These are phyloP conservation scores for Begonia peltatifolia DNA, from an alignment of 306 rosid species.

Conservation along the genomic window DNA sequence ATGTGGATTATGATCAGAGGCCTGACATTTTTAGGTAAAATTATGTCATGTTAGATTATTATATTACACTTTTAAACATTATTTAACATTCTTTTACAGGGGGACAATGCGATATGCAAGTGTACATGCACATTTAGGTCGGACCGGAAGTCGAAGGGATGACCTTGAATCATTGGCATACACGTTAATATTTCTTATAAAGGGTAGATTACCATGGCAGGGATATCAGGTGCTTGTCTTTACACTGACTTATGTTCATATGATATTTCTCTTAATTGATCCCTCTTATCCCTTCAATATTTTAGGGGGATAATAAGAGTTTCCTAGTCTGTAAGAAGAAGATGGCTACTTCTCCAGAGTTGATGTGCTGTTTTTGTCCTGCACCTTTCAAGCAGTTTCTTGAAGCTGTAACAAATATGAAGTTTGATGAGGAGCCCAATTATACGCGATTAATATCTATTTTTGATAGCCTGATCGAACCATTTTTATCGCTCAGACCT, in stretches of 20 bases:
- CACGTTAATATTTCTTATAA: slow-evolving; percentile 79
- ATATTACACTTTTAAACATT: slow-evolving; percentile 2
- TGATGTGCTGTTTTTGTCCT: slow-evolving; percentile 88
- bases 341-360: slow-evolving; percentile 79
- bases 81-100: slow-evolving; percentile 29
- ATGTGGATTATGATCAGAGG: slow-evolving; percentile 89
- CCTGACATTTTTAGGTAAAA: slow-evolving; percentile 86
- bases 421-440: slow-evolving; percentile 90
- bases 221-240: slow-evolving; percentile 62
- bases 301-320: slow-evolving; percentile 95
- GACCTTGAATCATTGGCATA: slow-evolving; percentile 91
- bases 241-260: no score
- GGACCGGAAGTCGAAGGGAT: slow-evolving; percentile 91
- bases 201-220: slow-evolving; percentile 95
- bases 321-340: slow-evolving; percentile 92
- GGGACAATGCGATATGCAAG: slow-evolving; percentile 95
- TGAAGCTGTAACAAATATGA: slow-evolving; percentile 79
- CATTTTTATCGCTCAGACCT: slow-evolving; percentile 54
- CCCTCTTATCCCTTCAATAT: slow-evolving; percentile 2
- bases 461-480: slow-evolving; percentile 77
- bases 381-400: slow-evolving; percentile 81
- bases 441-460: slow-evolving; percentile 67
- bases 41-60: background rate
- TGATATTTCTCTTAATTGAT: background rate
- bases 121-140: slow-evolving; percentile 92